These are phyloP conservation scores for Exophiala xenobiotica DNA, from an alignment of 2,329 filamentous ascomycete genomes.

Conservation along the genomic window DNA sequence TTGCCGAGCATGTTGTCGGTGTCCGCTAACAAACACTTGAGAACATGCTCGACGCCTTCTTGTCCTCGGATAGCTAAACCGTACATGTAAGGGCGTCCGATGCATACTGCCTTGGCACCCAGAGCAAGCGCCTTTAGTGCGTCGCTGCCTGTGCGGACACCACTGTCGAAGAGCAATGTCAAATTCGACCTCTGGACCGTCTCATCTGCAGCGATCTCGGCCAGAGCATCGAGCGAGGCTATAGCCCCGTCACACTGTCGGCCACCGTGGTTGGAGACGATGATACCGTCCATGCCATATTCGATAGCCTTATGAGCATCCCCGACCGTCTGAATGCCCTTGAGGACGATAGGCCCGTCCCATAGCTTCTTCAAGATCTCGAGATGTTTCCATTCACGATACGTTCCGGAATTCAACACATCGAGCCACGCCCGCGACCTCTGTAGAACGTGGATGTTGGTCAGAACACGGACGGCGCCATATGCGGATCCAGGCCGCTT, in stretches of 20 bases:
- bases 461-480: conserved; percentile 27
- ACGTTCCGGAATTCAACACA: conserved; percentile 53
- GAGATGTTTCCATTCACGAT: conserved; percentile 61
- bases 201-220: conserved; percentile 58
- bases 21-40: conserved; percentile 53
- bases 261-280: conserved; percentile 55
- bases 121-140: conserved; percentile 53
- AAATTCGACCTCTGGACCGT: conserved; percentile 33
- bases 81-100: conserved; percentile 60
- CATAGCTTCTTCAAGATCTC: conserved; percentile 57
- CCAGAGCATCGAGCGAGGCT: conserved; percentile 54
- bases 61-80: conserved; percentile 56
- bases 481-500: conserved; percentile 28
- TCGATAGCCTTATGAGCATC: conserved; percentile 50
- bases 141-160: conserved; percentile 51
- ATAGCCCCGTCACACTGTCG: conserved; percentile 54
- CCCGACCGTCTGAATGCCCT: conserved; percentile 56
- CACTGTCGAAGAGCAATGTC: conserved; percentile 53
- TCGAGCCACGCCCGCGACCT: conserved; percentile 45
- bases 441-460: conserved; percentile 23
- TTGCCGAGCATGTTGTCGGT: conserved; percentile 31
- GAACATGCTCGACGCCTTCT: conserved; percentile 53
- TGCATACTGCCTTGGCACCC: conserved; percentile 58
- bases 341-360: conserved; percentile 63
- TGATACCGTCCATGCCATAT: conserved; percentile 49